phyloP scores from a whole-genome alignment of 164 flowering plant genomes.

The Houttuynia cordata region DNA sequence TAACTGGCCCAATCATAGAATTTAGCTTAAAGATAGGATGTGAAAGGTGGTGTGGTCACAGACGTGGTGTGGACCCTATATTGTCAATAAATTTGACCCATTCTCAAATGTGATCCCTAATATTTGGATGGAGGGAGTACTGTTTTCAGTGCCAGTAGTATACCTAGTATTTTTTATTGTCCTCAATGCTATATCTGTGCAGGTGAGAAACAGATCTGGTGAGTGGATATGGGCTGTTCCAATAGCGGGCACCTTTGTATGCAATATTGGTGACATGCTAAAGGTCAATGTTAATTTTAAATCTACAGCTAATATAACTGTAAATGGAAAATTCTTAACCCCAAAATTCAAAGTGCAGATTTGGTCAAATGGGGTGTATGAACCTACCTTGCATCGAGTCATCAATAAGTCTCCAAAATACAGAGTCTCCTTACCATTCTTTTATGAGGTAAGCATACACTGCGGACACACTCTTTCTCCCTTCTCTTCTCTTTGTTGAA shows the following conservation, averaged over 20 bases:
- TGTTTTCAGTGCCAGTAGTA: too few species aligned
- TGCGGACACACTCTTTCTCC: background rate
- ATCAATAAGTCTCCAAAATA: constrained; percentile 49
- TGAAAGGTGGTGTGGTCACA: too few species aligned
- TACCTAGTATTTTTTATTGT: too few species aligned
- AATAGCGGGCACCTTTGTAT: constrained; percentile 85
- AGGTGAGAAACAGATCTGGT: constrained; percentile 81
- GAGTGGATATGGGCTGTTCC: constrained; percentile 90
- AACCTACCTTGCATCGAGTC: constrained; percentile 79
- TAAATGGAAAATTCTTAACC: background rate
- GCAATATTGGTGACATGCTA: constrained; percentile 96
- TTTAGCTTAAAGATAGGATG: too few species aligned
- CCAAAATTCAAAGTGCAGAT: constrained; percentile 30
- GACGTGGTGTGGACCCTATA: too few species aligned
- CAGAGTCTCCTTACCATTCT: constrained; percentile 73
- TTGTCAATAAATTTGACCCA: too few species aligned
- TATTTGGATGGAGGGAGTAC: too few species aligned
- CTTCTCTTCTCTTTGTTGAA: background rate
- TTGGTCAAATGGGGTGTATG: constrained; percentile 72
- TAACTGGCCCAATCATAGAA: too few species aligned
- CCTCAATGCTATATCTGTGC: constrained; percentile 7
- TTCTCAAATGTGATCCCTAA: too few species aligned
- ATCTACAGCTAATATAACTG: background rate
- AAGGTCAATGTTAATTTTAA: constrained; percentile 33
- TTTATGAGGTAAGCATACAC: constrained; percentile 55